Evolutionary conservation across 2,329 filamentous ascomycete genomes (phyloP), one percentile per base, ranked within the genome.

Genomic region (Cytospora piceae): DNA sequence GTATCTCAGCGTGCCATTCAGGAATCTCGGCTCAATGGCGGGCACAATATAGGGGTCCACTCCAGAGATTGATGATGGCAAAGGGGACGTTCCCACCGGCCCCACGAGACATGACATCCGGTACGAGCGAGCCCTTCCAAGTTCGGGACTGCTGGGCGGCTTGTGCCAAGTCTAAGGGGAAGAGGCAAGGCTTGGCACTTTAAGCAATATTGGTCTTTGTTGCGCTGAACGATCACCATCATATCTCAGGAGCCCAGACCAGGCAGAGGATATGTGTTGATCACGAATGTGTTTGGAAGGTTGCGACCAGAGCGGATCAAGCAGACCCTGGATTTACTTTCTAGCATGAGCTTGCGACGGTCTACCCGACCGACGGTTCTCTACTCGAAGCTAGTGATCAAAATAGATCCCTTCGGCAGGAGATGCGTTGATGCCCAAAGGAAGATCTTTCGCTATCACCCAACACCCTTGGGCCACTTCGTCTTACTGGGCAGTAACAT

Each of bases 1-100:
- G 52, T 37, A n/a, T n/a, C 29, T 34, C 51, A 39, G 39, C 29
- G 61, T 63, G 56, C 22, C 54, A 55, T 57, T 46, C n/a, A 62
- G 57, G 53, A 63, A 63, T 63, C 53, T 63, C 61, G 42, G 61
- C 53, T 57, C 32, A 54, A 63, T 63, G 61, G 61, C 53, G 46
- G 53, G 29, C 61, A 63, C 53, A 63, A 63, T 29, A 51, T 62
- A 63, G 42, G 39, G 51, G 61, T 63, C 56, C 61, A 51, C 61
- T 57, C 57, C 61, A 53, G 54, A 63, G 29, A 63, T 63, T 63
- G 42, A 51, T 55, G 1, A 32, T 63, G 39, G 55, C 61, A 39
- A 63, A 29, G 29, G 53, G 27, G 60, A 51, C 55, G 29, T 56
- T 63, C 60, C 49, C 37, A 57, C 53, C 53, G 53, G 53, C 29